Conservation (phyloP, 208 protist species). For the Novymonas esmeraldas region DNA sequence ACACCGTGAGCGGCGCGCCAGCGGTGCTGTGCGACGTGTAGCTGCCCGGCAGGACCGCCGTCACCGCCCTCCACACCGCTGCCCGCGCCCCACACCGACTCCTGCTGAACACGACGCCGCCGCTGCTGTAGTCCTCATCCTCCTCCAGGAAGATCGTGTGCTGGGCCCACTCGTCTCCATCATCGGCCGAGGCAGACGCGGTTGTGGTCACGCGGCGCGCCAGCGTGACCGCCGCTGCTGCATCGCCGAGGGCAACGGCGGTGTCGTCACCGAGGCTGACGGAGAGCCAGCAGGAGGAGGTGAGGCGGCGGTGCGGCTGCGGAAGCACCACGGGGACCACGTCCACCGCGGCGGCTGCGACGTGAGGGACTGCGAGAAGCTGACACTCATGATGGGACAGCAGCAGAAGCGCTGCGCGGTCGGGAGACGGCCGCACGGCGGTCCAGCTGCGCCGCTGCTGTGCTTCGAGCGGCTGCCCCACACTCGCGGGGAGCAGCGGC, state of each 20-base stretch:
- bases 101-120: not conserved
- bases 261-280: not conserved
- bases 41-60: slow-evolving; percentile 20
- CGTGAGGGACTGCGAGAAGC: slow-evolving; percentile 11
- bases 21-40: not conserved
- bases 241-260: slow-evolving; percentile 4
- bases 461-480: too few species aligned
- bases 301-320: slow-evolving; percentile 39
- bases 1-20: not conserved
- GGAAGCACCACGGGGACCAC: slow-evolving; percentile 11
- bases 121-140: not conserved
- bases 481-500: slow-evolving; percentile 12
- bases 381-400: slow-evolving; percentile 27
- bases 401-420: slow-evolving; percentile 29
- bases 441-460: not conserved
- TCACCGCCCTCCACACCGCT: slow-evolving; percentile 14
- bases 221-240: slow-evolving; percentile 8
- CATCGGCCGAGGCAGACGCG: not conserved
- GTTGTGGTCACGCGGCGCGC: slow-evolving; percentile 7
- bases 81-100: not conserved
- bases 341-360: not conserved
- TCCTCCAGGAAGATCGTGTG: slow-evolving; percentile 23
- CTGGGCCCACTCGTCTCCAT: slow-evolving; percentile 7
- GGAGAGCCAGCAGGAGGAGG: slow-evolving; percentile 38
- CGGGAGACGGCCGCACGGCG: slow-evolving; percentile 27